phyloP scores from a whole-genome alignment of 2,329 filamentous ascomycete genomes.

The Aspergillus unguis region DNA sequence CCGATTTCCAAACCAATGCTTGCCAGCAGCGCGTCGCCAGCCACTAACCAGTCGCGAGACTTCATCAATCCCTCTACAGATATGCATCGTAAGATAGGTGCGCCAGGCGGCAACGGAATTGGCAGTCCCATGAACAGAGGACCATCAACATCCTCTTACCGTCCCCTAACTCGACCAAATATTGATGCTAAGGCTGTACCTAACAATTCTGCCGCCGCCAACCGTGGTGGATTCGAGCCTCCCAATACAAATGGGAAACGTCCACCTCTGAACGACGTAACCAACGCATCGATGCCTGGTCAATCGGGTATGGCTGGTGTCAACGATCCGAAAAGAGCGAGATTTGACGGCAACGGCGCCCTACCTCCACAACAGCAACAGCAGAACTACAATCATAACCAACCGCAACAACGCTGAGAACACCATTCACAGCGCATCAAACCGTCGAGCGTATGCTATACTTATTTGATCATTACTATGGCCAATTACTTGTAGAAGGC shows the following conservation, averaged over 20 bases:
- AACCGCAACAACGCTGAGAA: conserved; percentile 10
- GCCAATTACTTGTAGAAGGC: not conserved
- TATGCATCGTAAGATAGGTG: conserved; percentile 35
- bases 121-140: conserved; percentile 34
- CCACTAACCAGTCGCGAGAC: conserved; percentile 30
- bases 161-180: conserved; percentile 45
- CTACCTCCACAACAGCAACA: conserved; percentile 16
- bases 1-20: conserved; percentile 59
- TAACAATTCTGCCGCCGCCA: conserved; percentile 17
- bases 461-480: not conserved
- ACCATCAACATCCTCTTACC: conserved; percentile 40
- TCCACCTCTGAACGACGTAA: conserved; percentile 45
- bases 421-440: not conserved
- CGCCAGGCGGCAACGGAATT: conserved; percentile 26
- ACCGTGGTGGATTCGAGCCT: conserved; percentile 21
- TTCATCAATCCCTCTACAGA: conserved; percentile 37
- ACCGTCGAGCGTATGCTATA: not conserved
- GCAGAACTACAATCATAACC: conserved; percentile 15
- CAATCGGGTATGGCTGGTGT: conserved; percentile 18
- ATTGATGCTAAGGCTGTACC: conserved; percentile 25
- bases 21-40: conserved; percentile 27
- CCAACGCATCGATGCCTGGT: conserved; percentile 34
- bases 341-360: conserved; percentile 24
- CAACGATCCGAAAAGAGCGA: conserved; percentile 34
- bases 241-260: conserved; percentile 41